Evolutionary conservation across 345 rosid species (phyloP), one percentile per base, ranked within the genome.

Genomic region (Bruguiera gymnorhiza): DNA sequence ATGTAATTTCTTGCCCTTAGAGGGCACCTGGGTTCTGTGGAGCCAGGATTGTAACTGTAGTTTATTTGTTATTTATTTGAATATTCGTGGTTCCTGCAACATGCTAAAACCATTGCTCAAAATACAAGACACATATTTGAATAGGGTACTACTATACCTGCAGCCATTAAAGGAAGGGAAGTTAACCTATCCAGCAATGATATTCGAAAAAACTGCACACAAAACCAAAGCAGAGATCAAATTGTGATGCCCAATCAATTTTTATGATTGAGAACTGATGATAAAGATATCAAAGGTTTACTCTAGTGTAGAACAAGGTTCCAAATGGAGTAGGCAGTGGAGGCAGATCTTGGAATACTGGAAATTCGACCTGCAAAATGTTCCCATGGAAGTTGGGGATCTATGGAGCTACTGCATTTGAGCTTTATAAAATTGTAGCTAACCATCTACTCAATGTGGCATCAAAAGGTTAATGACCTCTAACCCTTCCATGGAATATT

Each of bases 261-360:
- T 55, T 23, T 73, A 16, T 34, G 36, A 53, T 8, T 2, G n/a
- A 72, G 46, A 23, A 29, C 18, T 8, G 54, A 58, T 39, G 32
- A 10, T 5, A 63, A 53, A 23, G 50, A 66, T 21, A 32, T 51
- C 31, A 39, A 77, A 21, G 54, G 61, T 79, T 51, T 81, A 86
- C 94, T 65, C 67, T 80, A 81, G 87, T 76, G 52, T 84, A 70
- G 46, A 78, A 77, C 60, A 88, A 72, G 61, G 86, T 71, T 74
- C 91, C 89, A 7, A 85, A 46, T 3, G 95, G 91, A 60, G 88
- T 66, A 50, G 88, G 95, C 66, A 85, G 71, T 62, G 78, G 95
- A 74, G 83, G 87, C 59, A 78, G 84, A 62, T 84, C 87, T 72
- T 84, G 85, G 79, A 79, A 87, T 26, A 84, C 73, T 3, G 88